Percentiles rank a stretch among this genome's conserved stretches.
Evolutionary conservation across 1,284 basidiomycete genomes (phyloP).

Genomic region (Cutaneotrichosporon daszewskae): DNA sequence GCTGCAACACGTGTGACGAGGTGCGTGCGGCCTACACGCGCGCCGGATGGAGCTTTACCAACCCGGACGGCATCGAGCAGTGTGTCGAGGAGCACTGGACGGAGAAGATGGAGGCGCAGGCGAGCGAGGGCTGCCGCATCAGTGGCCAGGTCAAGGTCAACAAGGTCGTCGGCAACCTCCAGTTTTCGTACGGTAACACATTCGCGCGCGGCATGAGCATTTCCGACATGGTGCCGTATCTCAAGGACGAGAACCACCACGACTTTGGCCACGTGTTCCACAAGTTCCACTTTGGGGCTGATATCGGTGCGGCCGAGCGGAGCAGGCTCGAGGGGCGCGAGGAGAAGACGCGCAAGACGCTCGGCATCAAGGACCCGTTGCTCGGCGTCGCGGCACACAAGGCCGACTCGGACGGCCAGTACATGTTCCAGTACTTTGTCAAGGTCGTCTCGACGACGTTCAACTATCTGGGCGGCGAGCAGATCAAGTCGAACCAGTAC

Average conservation of each 20-base stretch:
- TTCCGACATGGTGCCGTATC: constrained; percentile 88
- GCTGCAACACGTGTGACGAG: constrained; percentile 95
- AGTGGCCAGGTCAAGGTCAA: constrained; percentile 88
- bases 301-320: constrained; percentile 54
- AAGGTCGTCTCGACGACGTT: constrained; percentile 95
- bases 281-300: constrained; percentile 73
- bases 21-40: constrained; percentile 85
- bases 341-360: constrained; percentile 59
- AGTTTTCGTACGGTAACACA: constrained; percentile 75
- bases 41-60: constrained; percentile 89
- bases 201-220: constrained; percentile 82
- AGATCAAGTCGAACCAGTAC: constrained; percentile 62
- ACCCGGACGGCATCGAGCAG: constrained; percentile 87
- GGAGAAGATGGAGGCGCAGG: constrained; percentile 85
- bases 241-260: constrained; percentile 77
- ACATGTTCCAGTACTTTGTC: constrained; percentile 46
- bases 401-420: background rate
- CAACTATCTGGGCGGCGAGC: constrained; percentile 67
- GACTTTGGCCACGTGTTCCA: constrained; percentile 91
- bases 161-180: constrained; percentile 82
- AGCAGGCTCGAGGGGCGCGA: constrained; percentile 51
- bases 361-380: constrained; percentile 79
- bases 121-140: constrained; percentile 90
- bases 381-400: constrained; percentile 51
- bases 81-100: constrained; percentile 93